Evolutionary conservation across 1,284 basidiomycete species (phyloP), one percentile per base, ranked within the genome.

Genomic region (Heterobasidion annosum): DNA sequence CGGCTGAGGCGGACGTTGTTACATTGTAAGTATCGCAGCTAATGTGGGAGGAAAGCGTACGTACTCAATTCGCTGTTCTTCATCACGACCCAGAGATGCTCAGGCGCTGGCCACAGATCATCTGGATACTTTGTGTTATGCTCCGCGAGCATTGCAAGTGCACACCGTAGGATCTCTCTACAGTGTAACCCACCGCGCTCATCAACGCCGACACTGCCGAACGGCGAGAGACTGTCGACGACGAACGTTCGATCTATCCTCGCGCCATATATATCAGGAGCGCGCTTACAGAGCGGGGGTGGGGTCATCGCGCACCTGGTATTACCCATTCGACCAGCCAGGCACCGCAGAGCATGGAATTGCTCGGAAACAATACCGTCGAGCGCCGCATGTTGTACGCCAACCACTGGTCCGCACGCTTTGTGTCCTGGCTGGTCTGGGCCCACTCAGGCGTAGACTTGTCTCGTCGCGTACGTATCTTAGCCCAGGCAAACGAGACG

Each of bases 391-490:
- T 51, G 42, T 51, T 51, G 32, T 51, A 51, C 15, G 50, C 43
- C 18, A 51, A n/a, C 50, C 50, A 51, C 25, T 51, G 50, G 19
- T 42, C 42, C 8, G 35, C 18, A 16, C 19, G 35, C 50, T 51
- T 51, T 25, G 35, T 25, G 19, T 51, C 50, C 9, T 34, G 19
- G 19, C 35, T 51, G 50, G 15, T n/a, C 18, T 19, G 42, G 13
- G 50, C 50, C 50, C 50, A 51, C 10, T 51, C 50, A 13, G 50
- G 50, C 32, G 40, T 51, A 10, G 35, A 37, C 42, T 51, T 51
- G 37, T 51, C 42, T 15, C 50, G 35, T 13, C 50, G 50, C n/a
- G 50, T 51, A 19, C 50, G 50, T 7, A 35, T 18, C 32, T 51
- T 51, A 10, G 50, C 50, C 50, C 50, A 51, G 40, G 10, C 12